These are phyloP conservation scores for Microglena sp. DNA, from an alignment of 139 green algal genomes.

Conservation along the genomic window DNA sequence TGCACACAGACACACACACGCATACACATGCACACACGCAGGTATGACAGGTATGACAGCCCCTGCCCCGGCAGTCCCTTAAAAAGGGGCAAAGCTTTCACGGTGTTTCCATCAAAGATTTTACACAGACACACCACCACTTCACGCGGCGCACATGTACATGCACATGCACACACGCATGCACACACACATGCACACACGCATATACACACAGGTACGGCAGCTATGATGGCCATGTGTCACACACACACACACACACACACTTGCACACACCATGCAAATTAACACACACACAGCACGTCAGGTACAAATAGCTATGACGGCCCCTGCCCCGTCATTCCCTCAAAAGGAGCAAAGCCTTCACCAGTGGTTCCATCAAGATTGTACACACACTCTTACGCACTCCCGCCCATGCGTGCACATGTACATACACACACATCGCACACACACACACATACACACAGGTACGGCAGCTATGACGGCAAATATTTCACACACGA, in stretches of 20 bases:
- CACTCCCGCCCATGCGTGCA: not conserved
- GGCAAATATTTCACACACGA: not conserved
- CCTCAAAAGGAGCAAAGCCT: too few relatives aligned
- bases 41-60: too few relatives aligned
- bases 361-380: too few relatives aligned
- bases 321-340: not conserved
- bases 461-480: too few relatives aligned
- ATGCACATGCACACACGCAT: not conserved
- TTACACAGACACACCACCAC: not conserved
- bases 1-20: not conserved
- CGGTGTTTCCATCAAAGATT: too few relatives aligned
- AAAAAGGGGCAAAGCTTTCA: too few relatives aligned
- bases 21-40: not conserved
- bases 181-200: conserved; percentile 1
- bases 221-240: too few relatives aligned
- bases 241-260: too few relatives aligned
- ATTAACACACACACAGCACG: not conserved
- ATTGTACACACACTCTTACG: not conserved
- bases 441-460: not conserved
- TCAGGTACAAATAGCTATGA: not conserved
- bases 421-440: not conserved
- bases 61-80: too few relatives aligned
- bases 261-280: not conserved
- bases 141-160: not conserved
- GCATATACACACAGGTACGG: too few relatives aligned